phyloP scores from a whole-genome alignment of 1,284 basidiomycete species.

The Apiotrichum gamsii region DNA sequence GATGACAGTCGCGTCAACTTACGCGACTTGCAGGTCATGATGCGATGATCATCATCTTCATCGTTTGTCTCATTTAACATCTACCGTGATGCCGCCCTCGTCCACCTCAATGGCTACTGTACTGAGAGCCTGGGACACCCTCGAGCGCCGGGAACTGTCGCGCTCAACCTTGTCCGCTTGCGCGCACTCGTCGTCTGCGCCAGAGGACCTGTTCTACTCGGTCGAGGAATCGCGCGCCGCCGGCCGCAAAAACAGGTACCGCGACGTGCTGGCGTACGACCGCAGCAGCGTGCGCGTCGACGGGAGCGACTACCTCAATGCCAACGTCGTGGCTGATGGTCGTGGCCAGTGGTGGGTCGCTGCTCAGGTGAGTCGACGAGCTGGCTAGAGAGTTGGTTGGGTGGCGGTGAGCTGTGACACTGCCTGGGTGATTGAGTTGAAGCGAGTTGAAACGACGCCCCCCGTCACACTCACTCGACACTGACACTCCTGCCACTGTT shows the following conservation, averaged over 20 bases:
- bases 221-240: conserved; percentile 17
- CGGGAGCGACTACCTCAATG: conserved; percentile 33
- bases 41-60: too few relatives aligned
- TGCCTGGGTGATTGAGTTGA: background rate
- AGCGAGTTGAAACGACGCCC: too few relatives aligned
- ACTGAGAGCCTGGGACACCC: background rate
- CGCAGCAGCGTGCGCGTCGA: conserved; percentile 28
- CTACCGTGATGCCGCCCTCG: background rate
- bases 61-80: too few relatives aligned
- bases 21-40: too few relatives aligned
- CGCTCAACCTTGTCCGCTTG: background rate
- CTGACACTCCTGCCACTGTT: background rate
- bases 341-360: conserved; percentile 37
- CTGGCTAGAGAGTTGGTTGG: too few relatives aligned
- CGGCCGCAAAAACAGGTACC: conserved; percentile 32
- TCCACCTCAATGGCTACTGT: background rate
- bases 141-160: conserved; percentile 5
- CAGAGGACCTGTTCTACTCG: conserved; percentile 25
- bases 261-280: conserved; percentile 41
- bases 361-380: conserved; percentile 32
- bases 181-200: background rate
- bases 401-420: background rate
- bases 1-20: too few relatives aligned
- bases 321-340: conserved; percentile 34
- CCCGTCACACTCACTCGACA: too few relatives aligned